phyloP scores from a whole-genome alignment of 768 basidiomycete genomes.

The Lentinula lateritia region DNA sequence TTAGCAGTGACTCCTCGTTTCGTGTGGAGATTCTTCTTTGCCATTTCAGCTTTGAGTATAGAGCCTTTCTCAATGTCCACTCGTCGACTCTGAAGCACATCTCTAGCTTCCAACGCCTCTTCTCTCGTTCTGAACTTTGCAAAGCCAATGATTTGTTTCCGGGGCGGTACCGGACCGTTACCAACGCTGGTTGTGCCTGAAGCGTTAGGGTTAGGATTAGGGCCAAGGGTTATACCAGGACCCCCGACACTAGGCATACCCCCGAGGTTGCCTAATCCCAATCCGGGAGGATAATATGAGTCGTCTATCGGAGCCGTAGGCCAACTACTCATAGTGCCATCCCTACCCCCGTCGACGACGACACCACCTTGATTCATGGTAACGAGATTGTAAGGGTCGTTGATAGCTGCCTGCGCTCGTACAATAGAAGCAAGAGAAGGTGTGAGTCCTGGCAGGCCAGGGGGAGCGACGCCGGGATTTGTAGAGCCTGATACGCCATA shows the following conservation, averaged over 20 bases:
- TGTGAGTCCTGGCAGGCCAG: slow-evolving; percentile 5
- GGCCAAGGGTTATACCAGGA: slow-evolving; percentile 5
- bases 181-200: background rate
- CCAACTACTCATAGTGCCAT: slow-evolving; percentile 71
- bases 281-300: slow-evolving; percentile 20
- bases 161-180: slow-evolving; percentile 40
- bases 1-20: slow-evolving; percentile 76
- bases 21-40: slow-evolving; percentile 98
- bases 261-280: background rate
- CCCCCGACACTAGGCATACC: background rate
- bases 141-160: slow-evolving; percentile 98
- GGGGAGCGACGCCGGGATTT: slow-evolving; percentile 2
- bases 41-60: slow-evolving; percentile 97
- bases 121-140: slow-evolving; percentile 89
- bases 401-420: slow-evolving; percentile 42
- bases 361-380: slow-evolving; percentile 80
- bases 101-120: slow-evolving; percentile 84
- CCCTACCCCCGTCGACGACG: slow-evolving; percentile 72
- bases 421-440: slow-evolving; percentile 27
- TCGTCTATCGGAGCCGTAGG: slow-evolving; percentile 35
- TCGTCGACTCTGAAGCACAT: slow-evolving; percentile 81
- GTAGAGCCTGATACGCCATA: slow-evolving; percentile 43
- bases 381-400: slow-evolving; percentile 81
- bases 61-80: slow-evolving; percentile 93
- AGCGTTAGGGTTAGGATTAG: slow-evolving; percentile 14